A percentile compares a stretch with the other conserved stretches of the same genome.
These are phyloP conservation scores for Noccaea bulbosa DNA, from an alignment of 345 rosid genomes.

Conservation along the genomic window DNA sequence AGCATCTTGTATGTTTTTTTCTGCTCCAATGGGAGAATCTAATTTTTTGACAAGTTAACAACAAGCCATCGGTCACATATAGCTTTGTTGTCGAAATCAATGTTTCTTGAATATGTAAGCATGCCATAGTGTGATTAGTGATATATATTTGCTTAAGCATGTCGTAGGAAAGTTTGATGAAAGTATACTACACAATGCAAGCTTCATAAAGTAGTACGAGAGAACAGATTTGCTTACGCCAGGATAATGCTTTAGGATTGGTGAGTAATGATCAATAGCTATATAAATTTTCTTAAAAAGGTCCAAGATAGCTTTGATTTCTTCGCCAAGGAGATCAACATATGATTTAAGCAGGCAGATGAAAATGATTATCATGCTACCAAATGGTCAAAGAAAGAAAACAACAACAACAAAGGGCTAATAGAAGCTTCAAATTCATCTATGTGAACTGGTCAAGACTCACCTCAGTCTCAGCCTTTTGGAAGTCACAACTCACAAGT, in stretches of 20 bases:
- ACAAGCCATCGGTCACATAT: background rate
- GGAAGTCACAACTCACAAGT: constrained; percentile 65
- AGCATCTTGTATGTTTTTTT: too few relatives aligned
- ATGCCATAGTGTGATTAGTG: constrained; percentile 22
- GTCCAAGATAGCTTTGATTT: constrained; percentile 64
- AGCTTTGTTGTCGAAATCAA: background rate
- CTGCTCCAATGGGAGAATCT: too few relatives aligned
- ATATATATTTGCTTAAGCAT: background rate
- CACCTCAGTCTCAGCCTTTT: constrained; percentile 92
- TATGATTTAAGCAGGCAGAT: constrained; percentile 44
- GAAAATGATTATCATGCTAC: background rate
- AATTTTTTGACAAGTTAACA: constrained; percentile 45
- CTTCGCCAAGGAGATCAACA: constrained; percentile 89
- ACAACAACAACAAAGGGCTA: background rate
- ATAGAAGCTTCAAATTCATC: background rate
- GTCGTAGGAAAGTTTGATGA: background rate
- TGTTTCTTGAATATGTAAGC: constrained; percentile 15
- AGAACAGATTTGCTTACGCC: constrained; percentile 22
- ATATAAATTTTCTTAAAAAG: constrained; percentile 84
- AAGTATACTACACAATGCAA: background rate
- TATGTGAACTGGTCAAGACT: constrained; percentile 7
- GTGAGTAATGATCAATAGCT: constrained; percentile 91
- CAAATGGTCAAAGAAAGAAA: constrained; percentile 1
- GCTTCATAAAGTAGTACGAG: background rate
- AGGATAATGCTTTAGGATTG: too few relatives aligned